Conservation (phyloP, 345 rosid genomes). For the Kernera saxatilis region DNA sequence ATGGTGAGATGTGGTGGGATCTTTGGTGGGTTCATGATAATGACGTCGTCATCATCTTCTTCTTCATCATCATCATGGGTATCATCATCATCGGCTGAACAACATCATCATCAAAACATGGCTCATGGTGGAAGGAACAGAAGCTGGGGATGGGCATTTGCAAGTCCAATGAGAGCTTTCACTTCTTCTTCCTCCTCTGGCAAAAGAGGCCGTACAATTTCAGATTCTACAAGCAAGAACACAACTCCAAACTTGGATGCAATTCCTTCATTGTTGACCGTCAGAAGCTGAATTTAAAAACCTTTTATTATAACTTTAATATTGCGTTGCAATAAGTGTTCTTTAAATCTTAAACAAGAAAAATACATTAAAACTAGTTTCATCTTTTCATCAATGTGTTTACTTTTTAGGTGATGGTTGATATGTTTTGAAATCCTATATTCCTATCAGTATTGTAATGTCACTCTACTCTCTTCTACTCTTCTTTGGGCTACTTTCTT, state of each 20-base stretch:
- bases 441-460: slow-evolving; percentile 12
- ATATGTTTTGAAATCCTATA: not conserved
- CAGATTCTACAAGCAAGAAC: slow-evolving; percentile 28
- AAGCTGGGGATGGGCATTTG: slow-evolving; percentile 92
- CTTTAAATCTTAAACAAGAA: not conserved
- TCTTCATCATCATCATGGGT: slow-evolving; percentile 60
- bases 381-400: not conserved
- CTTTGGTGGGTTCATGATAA: slow-evolving; percentile 80
- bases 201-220: slow-evolving; percentile 29
- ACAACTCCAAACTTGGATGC: slow-evolving; percentile 47
- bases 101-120: slow-evolving; percentile 40
- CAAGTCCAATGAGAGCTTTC: slow-evolving; percentile 95
- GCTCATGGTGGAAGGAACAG: slow-evolving; percentile 43
- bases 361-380: slow-evolving; percentile 11
- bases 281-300: slow-evolving; percentile 31
- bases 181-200: slow-evolving; percentile 32
- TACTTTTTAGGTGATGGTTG: slow-evolving; percentile 5
- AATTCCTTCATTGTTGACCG: slow-evolving; percentile 74
- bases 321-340: slow-evolving; percentile 14
- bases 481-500: not conserved
- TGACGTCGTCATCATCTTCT: slow-evolving; percentile 66
- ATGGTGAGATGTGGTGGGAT: slow-evolving; percentile 89
- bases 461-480: not conserved
- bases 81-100: slow-evolving; percentile 59
- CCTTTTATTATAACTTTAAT: too few relatives aligned